Evolutionary conservation across 345 rosid species (phyloP).

Genomic region (Bruguiera parviflora): DNA sequence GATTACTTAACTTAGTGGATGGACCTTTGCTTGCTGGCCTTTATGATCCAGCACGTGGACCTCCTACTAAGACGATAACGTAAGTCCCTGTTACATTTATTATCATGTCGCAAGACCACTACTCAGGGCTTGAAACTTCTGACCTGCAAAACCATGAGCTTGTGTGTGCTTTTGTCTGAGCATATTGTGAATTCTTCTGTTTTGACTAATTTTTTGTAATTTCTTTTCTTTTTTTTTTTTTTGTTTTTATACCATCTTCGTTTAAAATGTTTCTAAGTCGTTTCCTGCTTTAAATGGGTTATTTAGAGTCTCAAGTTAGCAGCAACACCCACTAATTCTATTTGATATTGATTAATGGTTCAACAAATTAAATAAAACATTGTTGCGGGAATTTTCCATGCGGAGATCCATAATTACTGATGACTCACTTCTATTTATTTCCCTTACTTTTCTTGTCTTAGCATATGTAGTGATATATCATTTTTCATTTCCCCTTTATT

Average conservation of each 20-base stretch:
- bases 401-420: neutral
- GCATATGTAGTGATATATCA: too few relatives aligned
- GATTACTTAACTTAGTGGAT: constrained; percentile 37
- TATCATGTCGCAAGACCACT: neutral
- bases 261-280: too few relatives aligned
- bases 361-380: too few relatives aligned
- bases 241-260: too few relatives aligned
- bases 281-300: neutral
- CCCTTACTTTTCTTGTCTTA: neutral
- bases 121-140: neutral
- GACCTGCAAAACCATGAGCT: neutral
- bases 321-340: neutral
- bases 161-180: neutral
- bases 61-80: constrained; percentile 35
- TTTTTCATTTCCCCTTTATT: too few relatives aligned
- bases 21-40: constrained; percentile 50
- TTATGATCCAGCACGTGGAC: constrained; percentile 51
- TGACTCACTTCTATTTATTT: neutral
- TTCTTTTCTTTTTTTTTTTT: too few relatives aligned
- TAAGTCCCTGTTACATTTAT: constrained; percentile 13
- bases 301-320: neutral
- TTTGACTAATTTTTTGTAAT: neutral
- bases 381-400: neutral
- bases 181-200: neutral
- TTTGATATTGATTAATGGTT: neutral